phyloP scores from a whole-genome alignment of 176 grass and related monocot species.

The Ensete glaucum region DNA sequence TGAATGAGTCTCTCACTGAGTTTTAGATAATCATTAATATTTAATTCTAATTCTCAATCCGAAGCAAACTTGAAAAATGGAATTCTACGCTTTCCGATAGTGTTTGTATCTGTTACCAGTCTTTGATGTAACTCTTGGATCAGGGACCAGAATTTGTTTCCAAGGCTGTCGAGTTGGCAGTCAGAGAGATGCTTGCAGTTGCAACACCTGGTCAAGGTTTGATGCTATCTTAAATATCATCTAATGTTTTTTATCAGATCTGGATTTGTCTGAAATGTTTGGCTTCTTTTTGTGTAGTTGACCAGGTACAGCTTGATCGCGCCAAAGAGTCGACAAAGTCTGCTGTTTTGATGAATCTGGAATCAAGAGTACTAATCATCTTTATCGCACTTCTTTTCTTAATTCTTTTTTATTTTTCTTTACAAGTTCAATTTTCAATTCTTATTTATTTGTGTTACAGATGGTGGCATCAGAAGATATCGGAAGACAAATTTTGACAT shows the following conservation, averaged over 20 bases:
- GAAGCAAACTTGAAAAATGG: no score
- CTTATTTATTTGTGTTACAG: conserved; percentile 24
- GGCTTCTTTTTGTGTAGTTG: conserved; percentile 38
- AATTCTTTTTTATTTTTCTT: conserved; percentile 4
- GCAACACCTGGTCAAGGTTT: conserved; percentile 88
- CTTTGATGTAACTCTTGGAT: conserved; percentile 10
- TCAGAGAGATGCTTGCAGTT: conserved; percentile 61
- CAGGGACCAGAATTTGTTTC: conserved; percentile 71
- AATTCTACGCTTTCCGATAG: no score
- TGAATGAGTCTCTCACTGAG: no score
- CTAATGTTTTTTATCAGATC: conserved; percentile 17
- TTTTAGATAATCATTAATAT: no score
- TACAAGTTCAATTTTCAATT: neutral
- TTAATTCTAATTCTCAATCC: no score
- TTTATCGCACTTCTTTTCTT: conserved; percentile 18
- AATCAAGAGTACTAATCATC: conserved; percentile 52
- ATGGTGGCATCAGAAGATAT: conserved; percentile 65
- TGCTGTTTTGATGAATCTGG: conserved; percentile 52
- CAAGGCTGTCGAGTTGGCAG: conserved; percentile 87
- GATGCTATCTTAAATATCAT: conserved; percentile 18
- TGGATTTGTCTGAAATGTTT: conserved; percentile 21
- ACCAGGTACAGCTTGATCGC: conserved; percentile 71
- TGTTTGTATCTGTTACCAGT: no score
- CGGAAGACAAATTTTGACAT: conserved; percentile 69
- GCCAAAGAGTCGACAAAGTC: conserved; percentile 82